Conservation (phyloP, 2,329 filamentous ascomycete genomes). For the Aspergillus neotritici region DNA sequence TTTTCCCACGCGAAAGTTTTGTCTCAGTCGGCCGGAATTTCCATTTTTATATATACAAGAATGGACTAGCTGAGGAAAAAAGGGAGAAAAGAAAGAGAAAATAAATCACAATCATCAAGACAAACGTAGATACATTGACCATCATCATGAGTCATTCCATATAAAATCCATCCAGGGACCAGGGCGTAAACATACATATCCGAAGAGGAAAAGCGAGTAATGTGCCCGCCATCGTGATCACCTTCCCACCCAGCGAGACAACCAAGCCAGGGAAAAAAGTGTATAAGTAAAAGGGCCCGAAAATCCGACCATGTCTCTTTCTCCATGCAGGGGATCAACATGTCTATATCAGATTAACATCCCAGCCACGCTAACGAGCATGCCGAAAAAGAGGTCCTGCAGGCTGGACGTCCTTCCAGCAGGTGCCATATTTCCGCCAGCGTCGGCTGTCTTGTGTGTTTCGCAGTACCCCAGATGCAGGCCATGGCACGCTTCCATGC, state of each 20-base stretch:
- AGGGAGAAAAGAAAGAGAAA: background rate
- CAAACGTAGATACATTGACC: background rate
- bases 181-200: no score
- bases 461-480: slow-evolving; percentile 45
- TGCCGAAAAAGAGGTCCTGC: slow-evolving; percentile 39
- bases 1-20: no score
- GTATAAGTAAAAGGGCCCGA: slow-evolving; percentile 6
- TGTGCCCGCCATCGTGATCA: background rate
- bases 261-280: background rate
- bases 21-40: no score
- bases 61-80: no score
- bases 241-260: background rate
- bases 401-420: slow-evolving; percentile 33
- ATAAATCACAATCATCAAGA: background rate
- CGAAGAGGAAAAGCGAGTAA: background rate
- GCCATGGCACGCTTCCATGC: slow-evolving; percentile 44
- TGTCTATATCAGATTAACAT: slow-evolving; percentile 33
- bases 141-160: slow-evolving; percentile 3
- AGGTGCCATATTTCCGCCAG: slow-evolving; percentile 22
- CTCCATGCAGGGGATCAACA: background rate
- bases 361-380: slow-evolving; percentile 44
- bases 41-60: no score
- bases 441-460: slow-evolving; percentile 22
- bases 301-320: slow-evolving; percentile 3
- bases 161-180: background rate